Conservation (phyloP, 164 flowering plant genomes). For the Magnolia officinalis region DNA sequence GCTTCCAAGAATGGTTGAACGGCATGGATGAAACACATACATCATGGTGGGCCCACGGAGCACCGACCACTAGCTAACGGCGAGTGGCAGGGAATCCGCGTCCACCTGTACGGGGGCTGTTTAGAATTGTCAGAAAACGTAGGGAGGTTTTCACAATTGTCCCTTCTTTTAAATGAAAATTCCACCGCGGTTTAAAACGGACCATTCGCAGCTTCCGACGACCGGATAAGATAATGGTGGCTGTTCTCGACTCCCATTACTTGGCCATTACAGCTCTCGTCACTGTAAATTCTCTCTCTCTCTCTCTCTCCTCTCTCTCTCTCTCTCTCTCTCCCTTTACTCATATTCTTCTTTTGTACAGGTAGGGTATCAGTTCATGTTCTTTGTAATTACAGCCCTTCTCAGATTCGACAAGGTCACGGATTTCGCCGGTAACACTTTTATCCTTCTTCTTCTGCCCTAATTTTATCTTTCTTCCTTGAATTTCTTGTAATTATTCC, state of each 20-base stretch:
- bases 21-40: no score
- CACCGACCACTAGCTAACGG: no score
- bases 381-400: conserved; percentile 83
- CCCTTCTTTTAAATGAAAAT: no score
- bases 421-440: conserved; percentile 78
- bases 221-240: conserved; percentile 41
- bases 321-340: neutral
- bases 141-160: no score
- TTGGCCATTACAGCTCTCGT: conserved; percentile 75
- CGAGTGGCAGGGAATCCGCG: no score
- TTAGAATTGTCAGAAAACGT: no score
- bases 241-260: conserved; percentile 84
- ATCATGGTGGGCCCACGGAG: no score
- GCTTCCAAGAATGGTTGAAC: no score
- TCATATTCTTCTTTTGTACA: conserved; percentile 21
- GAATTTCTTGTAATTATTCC: no score
- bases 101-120: no score
- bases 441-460: neutral
- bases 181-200: no score
- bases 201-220: no score
- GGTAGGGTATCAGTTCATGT: conserved; percentile 76
- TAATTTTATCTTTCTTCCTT: neutral
- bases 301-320: conserved; percentile 3
- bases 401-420: conserved; percentile 88
- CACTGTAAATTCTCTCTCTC: conserved; percentile 20